Percentiles rank a stretch among this genome's conserved stretches.
Evolutionary conservation across 2,329 filamentous ascomycete genomes (phyloP).

Genomic region (Hypoxylon sp.): DNA sequence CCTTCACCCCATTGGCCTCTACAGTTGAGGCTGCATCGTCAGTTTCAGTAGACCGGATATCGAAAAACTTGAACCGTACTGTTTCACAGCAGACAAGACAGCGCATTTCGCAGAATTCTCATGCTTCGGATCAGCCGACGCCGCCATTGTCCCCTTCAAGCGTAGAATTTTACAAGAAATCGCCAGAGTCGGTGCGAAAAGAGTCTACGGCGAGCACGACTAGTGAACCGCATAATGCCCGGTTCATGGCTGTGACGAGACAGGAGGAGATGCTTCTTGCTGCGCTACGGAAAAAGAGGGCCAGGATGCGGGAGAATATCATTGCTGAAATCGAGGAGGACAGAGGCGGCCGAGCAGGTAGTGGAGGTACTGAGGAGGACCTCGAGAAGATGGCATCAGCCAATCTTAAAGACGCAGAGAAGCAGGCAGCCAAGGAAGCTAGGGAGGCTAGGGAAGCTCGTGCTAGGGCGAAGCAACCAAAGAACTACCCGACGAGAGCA

Average conservation of each 20-base stretch:
- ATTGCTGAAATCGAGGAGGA: slow-evolving; percentile 62
- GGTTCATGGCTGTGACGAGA: slow-evolving; percentile 71
- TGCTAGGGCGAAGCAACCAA: slow-evolving; percentile 32
- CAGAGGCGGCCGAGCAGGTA: slow-evolving; percentile 35
- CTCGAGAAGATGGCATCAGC: slow-evolving; percentile 24
- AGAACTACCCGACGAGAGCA: slow-evolving; percentile 22
- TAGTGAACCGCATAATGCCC: slow-evolving; percentile 55
- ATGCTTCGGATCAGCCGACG: slow-evolving; percentile 61
- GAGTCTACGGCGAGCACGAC: slow-evolving; percentile 46
- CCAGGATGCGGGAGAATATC: slow-evolving; percentile 67
- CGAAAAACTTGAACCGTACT: slow-evolving; percentile 37
- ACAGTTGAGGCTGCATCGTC: slow-evolving; percentile 49
- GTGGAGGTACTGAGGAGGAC: slow-evolving; percentile 26
- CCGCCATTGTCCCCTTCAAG: slow-evolving; percentile 68
- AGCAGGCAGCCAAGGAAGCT: slow-evolving; percentile 32
- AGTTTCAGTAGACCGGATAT: slow-evolving; percentile 37
- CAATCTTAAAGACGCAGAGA: slow-evolving; percentile 31
- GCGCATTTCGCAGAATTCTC: slow-evolving; percentile 46
- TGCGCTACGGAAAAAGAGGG: slow-evolving; percentile 70
- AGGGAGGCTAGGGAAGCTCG: slow-evolving; percentile 30
- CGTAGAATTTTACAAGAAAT: slow-evolving; percentile 64
- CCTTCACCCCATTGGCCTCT: slow-evolving; percentile 55
- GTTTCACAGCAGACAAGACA: slow-evolving; percentile 37
- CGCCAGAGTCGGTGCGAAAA: slow-evolving; percentile 56
- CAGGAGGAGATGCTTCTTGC: slow-evolving; percentile 73